Evolutionary conservation across 2,329 filamentous ascomycete species (phyloP).

Genomic region (Zymoseptoria ardabiliae): DNA sequence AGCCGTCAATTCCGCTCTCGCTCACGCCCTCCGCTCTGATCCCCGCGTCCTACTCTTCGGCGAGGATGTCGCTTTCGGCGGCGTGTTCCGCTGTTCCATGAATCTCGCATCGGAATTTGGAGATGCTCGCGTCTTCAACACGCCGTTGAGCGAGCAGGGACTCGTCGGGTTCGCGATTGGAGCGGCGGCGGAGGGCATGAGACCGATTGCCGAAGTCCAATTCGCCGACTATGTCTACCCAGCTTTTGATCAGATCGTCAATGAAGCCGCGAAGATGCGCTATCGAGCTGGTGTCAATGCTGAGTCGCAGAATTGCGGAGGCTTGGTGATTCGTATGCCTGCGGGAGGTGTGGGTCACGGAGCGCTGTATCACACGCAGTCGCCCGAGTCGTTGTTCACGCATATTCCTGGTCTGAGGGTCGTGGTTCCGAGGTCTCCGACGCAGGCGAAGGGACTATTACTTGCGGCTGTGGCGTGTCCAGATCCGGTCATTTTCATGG

Average conservation of each 20-base stretch:
- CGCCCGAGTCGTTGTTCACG: constrained; percentile 79
- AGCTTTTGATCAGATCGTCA: constrained; percentile 89
- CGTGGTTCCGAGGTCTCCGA: constrained; percentile 75
- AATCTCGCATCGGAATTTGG: constrained; percentile 84
- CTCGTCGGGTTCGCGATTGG: constrained; percentile 92
- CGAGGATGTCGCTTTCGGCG: constrained; percentile 94
- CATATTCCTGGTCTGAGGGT: constrained; percentile 81
- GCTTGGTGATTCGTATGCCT: constrained; percentile 83
- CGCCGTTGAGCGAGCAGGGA: constrained; percentile 86
- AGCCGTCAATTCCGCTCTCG: constrained; percentile 82
- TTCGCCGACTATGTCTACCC: constrained; percentile 94
- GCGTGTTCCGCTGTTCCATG: constrained; percentile 83
- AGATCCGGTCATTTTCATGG: constrained; percentile 87
- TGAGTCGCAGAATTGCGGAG: constrained; percentile 49
- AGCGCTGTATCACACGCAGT: constrained; percentile 81
- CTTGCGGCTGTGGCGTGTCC: constrained; percentile 68
- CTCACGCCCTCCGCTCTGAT: constrained; percentile 72
- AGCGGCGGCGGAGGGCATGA: constrained; percentile 82
- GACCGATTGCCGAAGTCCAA: constrained; percentile 87
- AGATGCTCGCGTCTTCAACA: constrained; percentile 88
- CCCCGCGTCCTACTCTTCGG: constrained; percentile 87
- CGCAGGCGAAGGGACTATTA: constrained; percentile 82
- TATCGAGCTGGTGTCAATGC: constrained; percentile 58
- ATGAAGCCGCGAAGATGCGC: constrained; percentile 82
- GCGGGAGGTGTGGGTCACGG: constrained; percentile 85